A percentile compares a stretch with the other conserved stretches of the same genome.
Evolutionary conservation across 2,329 filamentous ascomycete genomes (phyloP).

Genomic region (Sarocladium brachiariae): DNA sequence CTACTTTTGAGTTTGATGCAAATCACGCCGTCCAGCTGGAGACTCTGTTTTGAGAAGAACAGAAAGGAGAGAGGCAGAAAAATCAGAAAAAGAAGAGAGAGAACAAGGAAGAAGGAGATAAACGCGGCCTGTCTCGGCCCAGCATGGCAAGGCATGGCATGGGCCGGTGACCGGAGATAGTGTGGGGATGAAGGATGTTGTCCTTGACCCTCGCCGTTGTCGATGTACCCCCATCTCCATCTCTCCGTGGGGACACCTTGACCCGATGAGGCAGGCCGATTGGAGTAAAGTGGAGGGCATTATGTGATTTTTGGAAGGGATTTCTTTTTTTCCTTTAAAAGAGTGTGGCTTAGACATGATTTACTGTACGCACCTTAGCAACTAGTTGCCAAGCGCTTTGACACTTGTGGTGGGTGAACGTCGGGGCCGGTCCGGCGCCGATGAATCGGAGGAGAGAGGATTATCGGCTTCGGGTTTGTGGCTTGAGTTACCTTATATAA

Average conservation of each 20-base stretch:
- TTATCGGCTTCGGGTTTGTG: too few species aligned
- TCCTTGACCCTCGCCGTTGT: too few species aligned
- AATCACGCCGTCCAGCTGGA: too few species aligned
- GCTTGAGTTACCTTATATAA: too few species aligned
- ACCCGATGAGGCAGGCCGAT: conserved; percentile 3
- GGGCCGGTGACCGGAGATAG: conserved; percentile 9
- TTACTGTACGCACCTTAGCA: background rate
- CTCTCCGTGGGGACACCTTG: background rate
- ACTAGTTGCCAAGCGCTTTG: background rate
- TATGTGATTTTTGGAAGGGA: background rate
- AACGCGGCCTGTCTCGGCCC: background rate
- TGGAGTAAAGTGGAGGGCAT: background rate
- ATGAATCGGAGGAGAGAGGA: background rate
- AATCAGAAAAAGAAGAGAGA: background rate
- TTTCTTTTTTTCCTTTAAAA: background rate
- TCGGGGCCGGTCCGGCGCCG: background rate
- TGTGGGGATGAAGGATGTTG: conserved; percentile 6
- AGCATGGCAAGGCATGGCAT: too few species aligned
- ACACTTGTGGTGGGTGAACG: background rate
- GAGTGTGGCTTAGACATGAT: too few species aligned
- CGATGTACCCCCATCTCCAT: too few species aligned
- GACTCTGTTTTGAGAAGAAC: too few species aligned
- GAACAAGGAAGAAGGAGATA: background rate
- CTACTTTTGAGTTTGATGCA: too few species aligned
- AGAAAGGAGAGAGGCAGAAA: too few species aligned